Base-by-base conservation (phyloP, 768 basidiomycete genomes). In the Boletus edulis region DNA sequence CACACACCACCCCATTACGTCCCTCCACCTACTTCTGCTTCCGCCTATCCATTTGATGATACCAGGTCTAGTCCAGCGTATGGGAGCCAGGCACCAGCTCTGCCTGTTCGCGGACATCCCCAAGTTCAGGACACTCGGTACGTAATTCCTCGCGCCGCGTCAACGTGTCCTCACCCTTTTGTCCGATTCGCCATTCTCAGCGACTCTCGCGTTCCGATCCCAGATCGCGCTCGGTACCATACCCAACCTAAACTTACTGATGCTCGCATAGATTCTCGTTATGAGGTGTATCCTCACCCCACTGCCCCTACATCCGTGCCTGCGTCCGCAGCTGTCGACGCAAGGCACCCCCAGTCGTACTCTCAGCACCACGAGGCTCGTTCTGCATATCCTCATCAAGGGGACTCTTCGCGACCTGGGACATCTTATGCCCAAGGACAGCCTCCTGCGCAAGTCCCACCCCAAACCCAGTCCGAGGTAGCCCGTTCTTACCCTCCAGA, bases 211-310 rank as follows among this genome's bases (percentile, higher is more conserved):
- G 49, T 66, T 46, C 45, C 55, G 45, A 52, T 58, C 41, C 35
- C 53, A 51, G 67, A 66, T 55, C 66, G 67, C 18, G 31, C 58
- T 38, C 62, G 67, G 8, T 61, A 65, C 51, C 55, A 56, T 13
- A 0, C 48, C 1, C 67, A 69, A 9, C 46, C 60, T 13, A 65
- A 65, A 37, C 45, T 52, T 10, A 32, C 56, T 9, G 67, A 68
- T 44, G 32, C 58, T 3, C 67, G 64, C 48, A 46, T 67, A 51
- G 67, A 68, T 39, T 58, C 63, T 24, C 66, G 67, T 47, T 64
- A 66, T 14, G 67, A 67, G 17, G 51, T 68, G 46, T 68, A 63
- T 24, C 2, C 62, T 47, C 20, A 67, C 12, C 52, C 54, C 6
- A 13, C 55, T 54, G 39, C 53, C 11, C 35, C 63, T 27, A 3